A percentile compares a stretch with the other conserved stretches of the same genome.
Conservation (phyloP, 331 rosid genomes). For the Telfairia occidentalis region DNA sequence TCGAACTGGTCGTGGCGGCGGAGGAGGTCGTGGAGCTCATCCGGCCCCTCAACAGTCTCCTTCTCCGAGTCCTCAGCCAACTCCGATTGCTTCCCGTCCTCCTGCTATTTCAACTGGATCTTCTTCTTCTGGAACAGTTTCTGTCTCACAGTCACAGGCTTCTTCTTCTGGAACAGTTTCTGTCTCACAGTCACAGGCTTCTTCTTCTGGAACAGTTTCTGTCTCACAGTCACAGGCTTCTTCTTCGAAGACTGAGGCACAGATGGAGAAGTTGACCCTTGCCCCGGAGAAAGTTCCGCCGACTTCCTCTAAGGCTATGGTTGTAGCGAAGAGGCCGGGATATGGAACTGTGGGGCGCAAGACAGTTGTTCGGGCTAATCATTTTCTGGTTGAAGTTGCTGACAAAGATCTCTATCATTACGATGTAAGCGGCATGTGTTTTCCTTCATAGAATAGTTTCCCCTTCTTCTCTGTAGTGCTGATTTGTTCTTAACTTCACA, state of each 20-base stretch:
- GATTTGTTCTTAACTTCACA: background rate
- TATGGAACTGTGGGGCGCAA: constrained; percentile 27
- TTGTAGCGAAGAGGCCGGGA: constrained; percentile 35
- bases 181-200: background rate
- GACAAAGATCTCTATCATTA: constrained; percentile 40
- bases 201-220: background rate
- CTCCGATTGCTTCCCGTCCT: background rate
- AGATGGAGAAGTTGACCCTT: constrained; percentile 12
- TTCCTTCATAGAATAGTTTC: background rate
- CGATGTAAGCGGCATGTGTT: constrained; percentile 34
- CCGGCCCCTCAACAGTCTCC: background rate
- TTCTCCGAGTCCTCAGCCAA: background rate
- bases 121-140: background rate
- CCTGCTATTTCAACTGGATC: background rate
- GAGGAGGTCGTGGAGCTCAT: background rate
- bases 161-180: background rate
- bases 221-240: background rate
- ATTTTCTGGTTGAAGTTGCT: constrained; percentile 31
- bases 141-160: too few species aligned
- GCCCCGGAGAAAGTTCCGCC: constrained; percentile 15
- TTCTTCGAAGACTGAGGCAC: background rate
- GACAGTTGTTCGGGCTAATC: constrained; percentile 39
- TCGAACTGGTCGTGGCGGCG: background rate
- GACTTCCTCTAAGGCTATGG: constrained; percentile 26
- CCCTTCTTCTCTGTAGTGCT: background rate